These are phyloP conservation scores for Scutellaria minor DNA, from an alignment of 257 asterid genomes.

Conservation along the genomic window DNA sequence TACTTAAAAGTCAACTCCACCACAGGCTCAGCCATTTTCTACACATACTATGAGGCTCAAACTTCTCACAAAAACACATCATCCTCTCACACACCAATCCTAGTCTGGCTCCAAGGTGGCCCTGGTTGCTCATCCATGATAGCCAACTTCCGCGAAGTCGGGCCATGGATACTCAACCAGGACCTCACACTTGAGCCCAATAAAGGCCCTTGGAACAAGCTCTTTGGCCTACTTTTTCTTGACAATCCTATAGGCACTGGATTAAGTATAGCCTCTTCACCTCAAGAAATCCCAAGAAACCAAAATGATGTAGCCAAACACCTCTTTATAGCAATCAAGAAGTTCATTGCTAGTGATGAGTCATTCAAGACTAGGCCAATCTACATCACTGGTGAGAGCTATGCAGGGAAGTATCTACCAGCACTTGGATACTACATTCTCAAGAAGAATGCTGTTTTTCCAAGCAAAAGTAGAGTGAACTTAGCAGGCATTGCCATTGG, in stretches of 20 bases:
- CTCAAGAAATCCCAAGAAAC: slow-evolving; percentile 73
- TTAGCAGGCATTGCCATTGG: slow-evolving; percentile 80
- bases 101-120: slow-evolving; percentile 91
- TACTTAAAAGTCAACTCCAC: slow-evolving; percentile 78
- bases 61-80: slow-evolving; percentile 36
- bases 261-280: slow-evolving; percentile 71
- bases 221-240: slow-evolving; percentile 69
- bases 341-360: slow-evolving; percentile 52
- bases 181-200: slow-evolving; percentile 49
- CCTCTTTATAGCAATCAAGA: slow-evolving; percentile 55
- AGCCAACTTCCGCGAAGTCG: slow-evolving; percentile 70
- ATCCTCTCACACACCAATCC: slow-evolving; percentile 61
- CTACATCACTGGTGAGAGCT: slow-evolving; percentile 79
- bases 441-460: slow-evolving; percentile 51
- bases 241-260: slow-evolving; percentile 91
- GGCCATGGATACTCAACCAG: slow-evolving; percentile 70
- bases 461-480: slow-evolving; percentile 45
- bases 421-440: slow-evolving; percentile 65
- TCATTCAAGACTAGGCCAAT: slow-evolving; percentile 64
- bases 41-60: slow-evolving; percentile 77
- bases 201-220: slow-evolving; percentile 69
- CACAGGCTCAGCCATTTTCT: slow-evolving; percentile 74
- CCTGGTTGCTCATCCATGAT: slow-evolving; percentile 93
- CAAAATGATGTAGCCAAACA: slow-evolving; percentile 73
- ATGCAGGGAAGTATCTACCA: slow-evolving; percentile 86